These are phyloP conservation scores for Lobosporangium transversale DNA, from an alignment of 192 early-diverging fungal species.

Conservation along the genomic window DNA sequence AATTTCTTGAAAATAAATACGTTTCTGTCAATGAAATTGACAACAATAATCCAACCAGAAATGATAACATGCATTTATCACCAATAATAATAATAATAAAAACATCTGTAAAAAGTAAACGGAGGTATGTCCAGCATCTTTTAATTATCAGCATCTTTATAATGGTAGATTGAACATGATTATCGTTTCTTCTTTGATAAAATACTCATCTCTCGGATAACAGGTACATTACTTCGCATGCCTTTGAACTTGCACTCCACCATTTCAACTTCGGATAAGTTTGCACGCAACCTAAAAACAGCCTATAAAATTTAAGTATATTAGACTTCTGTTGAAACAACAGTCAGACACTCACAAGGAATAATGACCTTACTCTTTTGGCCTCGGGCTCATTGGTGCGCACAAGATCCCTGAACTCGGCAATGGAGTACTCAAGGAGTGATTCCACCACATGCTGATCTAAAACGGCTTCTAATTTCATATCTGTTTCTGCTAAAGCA, in stretches of 20 bases:
- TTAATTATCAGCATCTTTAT: neutral
- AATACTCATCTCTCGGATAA: constrained; percentile 33
- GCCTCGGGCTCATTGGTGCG: constrained; percentile 20
- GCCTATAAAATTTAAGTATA: too few relatives aligned
- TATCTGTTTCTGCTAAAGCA: neutral
- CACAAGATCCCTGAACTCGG: constrained; percentile 28
- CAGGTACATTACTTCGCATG: constrained; percentile 11
- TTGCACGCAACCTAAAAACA: constrained; percentile 7
- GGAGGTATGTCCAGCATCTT: too few relatives aligned
- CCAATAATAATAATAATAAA: too few relatives aligned
- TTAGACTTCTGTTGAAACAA: too few relatives aligned
- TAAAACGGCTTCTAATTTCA: constrained; percentile 16
- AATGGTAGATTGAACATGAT: neutral
- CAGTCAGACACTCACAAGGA: too few relatives aligned
- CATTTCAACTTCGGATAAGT: constrained; percentile 16
- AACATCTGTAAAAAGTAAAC: too few relatives aligned
- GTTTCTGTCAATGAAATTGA: too few relatives aligned
- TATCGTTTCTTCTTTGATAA: constrained; percentile 20
- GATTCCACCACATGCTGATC: constrained; percentile 32
- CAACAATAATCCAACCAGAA: too few relatives aligned
- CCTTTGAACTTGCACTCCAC: constrained; percentile 39
- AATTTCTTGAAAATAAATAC: constrained; percentile 16
- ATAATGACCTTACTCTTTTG: constrained; percentile 17
- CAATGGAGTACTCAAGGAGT: constrained; percentile 4
- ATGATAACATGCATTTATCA: too few relatives aligned